Evolutionary conservation across 1,284 basidiomycete genomes (phyloP), one percentile per base, ranked within the genome.

Genomic region (Prillingera fragicola): DNA sequence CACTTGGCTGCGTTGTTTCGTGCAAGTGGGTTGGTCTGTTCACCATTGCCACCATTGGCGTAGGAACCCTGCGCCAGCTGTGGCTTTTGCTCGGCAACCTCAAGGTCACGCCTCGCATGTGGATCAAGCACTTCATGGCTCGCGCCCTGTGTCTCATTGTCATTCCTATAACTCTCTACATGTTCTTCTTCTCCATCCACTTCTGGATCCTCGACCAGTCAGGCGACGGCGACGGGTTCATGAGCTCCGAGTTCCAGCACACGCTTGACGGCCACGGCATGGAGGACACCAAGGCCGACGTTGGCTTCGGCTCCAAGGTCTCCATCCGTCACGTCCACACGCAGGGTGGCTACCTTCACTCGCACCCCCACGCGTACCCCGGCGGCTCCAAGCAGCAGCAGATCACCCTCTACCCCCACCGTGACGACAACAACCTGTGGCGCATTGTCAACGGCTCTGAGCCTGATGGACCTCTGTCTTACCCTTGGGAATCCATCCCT

Each of bases 1-100:
- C 83, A 0, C 81, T 99, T 15, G 95, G 95, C 33, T 88, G 90
- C 2, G 90, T 95, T 29, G 80, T 86, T 33, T 87, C 83, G 61
- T 91, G 87, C 74, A 99, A 98, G 72, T 98, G 95, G 95, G 94
- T 98, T 41, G 95, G 95, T 7, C 76, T 99, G 25, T 97, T 99
- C 73, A 98, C 92, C n/a, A 90, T 98, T 57, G 90, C 92, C 7
- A 94, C 92, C 4, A 74, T 98, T 43, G 95, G 94, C 13, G 63
- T 87, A 21, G 82, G 82, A 55, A 95, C 91, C 2, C 61, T 98
- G 32, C 74, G 80, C 31, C 94, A 95, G 63, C 77, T 99, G 2
- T 98, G 95, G 95, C 68, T 77, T 22, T 78, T 95, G 15, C 79
- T 98, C 7, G 95, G 92, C 8, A 90, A 98, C 67, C 66, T 87